Conservation (phyloP, 495 filamentous ascomycete species). For the Evernia prunastri region DNA sequence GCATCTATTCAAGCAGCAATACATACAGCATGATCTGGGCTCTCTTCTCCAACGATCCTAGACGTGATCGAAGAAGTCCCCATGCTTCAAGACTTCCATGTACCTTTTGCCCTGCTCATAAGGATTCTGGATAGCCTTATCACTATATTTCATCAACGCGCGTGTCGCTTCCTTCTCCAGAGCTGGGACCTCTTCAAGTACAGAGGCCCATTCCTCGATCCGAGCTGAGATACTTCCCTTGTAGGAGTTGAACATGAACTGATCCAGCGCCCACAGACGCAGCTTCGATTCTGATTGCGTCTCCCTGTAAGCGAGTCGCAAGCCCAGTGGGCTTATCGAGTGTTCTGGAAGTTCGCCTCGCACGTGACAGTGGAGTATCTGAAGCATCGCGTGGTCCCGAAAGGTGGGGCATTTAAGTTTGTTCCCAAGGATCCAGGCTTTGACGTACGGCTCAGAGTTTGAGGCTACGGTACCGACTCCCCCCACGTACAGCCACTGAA, state of each 20-base stretch:
- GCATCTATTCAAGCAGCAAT: neutral
- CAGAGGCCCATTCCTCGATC: neutral
- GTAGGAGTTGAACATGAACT: neutral
- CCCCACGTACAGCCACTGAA: neutral
- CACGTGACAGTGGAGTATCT: neutral
- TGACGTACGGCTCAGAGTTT: neutral
- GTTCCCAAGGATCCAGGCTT: neutral
- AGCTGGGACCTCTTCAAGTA: neutral
- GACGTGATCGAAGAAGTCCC: neutral
- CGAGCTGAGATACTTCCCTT: neutral
- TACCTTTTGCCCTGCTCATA: neutral
- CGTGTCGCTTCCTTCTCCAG: neutral
- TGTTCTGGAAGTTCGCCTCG: neutral
- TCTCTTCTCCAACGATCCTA: neutral
- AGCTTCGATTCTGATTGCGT: neutral
- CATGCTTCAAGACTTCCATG: neutral
- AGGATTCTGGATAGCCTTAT: neutral
- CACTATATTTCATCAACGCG: neutral
- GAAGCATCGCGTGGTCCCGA: neutral
- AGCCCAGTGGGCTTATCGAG: neutral
- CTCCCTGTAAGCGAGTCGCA: neutral
- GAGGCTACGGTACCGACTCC: no score
- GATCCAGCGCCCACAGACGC: neutral
- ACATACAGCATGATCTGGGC: neutral
- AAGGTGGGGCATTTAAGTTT: neutral